Percentiles rank a stretch among this genome's conserved stretches.
Conservation (phyloP, 1,139 yeast species). For the Zhuliangozyma blackwelliae region DNA sequence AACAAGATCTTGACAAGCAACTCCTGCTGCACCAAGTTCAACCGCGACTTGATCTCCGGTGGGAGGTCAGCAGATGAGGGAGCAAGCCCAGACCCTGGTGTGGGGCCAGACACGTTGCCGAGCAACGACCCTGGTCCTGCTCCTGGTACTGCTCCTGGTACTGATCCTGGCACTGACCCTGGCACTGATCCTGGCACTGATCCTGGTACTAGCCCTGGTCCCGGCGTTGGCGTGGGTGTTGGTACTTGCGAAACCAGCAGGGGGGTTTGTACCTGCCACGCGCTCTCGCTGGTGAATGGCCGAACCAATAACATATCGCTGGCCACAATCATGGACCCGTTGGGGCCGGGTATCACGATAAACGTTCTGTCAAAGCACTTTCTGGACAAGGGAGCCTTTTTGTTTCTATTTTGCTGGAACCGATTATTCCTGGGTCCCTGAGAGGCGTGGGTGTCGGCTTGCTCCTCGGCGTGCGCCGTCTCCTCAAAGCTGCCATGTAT, state of each 20-base stretch:
- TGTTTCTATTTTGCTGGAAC: constrained; percentile 24
- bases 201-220: too few relatives aligned
- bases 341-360: constrained; percentile 69
- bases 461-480: constrained; percentile 45
- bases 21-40: constrained; percentile 57
- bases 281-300: constrained; percentile 52
- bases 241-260: constrained; percentile 8
- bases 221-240: constrained; percentile 3
- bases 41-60: constrained; percentile 49
- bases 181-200: constrained; percentile 3
- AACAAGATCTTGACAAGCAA: constrained; percentile 60
- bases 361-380: constrained; percentile 88
- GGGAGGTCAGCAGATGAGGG: constrained; percentile 41
- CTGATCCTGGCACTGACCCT: too few relatives aligned
- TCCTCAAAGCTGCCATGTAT: constrained; percentile 87
- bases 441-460: constrained; percentile 12
- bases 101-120: constrained; percentile 7
- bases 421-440: constrained; percentile 23
- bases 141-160: too few relatives aligned
- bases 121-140: too few relatives aligned
- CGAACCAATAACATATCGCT: constrained; percentile 76
- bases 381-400: constrained; percentile 44
- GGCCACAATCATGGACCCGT: constrained; percentile 73
- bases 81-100: constrained; percentile 23
- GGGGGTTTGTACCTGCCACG: constrained; percentile 42